Evolutionary conservation across 148 eudicot species (phyloP).

Genomic region (Suaeda aralocaspica): DNA sequence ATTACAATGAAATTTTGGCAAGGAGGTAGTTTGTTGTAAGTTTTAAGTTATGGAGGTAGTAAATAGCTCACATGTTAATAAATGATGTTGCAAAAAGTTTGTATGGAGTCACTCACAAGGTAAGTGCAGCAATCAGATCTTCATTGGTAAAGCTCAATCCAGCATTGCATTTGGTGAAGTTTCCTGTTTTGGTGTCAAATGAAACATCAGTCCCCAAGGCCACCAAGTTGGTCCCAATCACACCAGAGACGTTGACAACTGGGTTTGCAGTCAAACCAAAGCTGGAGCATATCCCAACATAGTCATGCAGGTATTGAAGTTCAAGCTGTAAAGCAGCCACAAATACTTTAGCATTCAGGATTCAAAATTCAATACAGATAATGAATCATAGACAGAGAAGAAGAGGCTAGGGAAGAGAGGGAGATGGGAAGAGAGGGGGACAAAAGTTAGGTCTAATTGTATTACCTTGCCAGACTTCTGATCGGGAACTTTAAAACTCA

Average conservation of each 20-base stretch:
- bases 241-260: constrained; percentile 53
- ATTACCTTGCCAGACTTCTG: constrained; percentile 68
- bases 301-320: constrained; percentile 66
- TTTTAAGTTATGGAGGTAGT: no score
- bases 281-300: constrained; percentile 54
- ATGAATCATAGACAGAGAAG: not conserved
- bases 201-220: constrained; percentile 58
- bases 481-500: constrained; percentile 58
- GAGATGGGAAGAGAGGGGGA: not conserved
- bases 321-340: constrained; percentile 38
- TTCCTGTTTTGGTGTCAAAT: constrained; percentile 46
- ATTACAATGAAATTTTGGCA: no score
- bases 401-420: not conserved
- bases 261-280: constrained; percentile 67
- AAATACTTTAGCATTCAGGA: not conserved
- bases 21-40: no score
- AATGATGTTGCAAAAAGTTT: not conserved
- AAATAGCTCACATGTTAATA: not conserved
- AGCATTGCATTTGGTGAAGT: constrained; percentile 57
- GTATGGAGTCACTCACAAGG: constrained; percentile 50
- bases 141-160: constrained; percentile 49
- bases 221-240: constrained; percentile 41
- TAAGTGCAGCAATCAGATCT: constrained; percentile 55
- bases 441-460: not conserved
- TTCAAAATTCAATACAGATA: not conserved